Base-by-base conservation (phyloP, 2,329 filamentous ascomycete species). In the Scedosporium boydii region DNA sequence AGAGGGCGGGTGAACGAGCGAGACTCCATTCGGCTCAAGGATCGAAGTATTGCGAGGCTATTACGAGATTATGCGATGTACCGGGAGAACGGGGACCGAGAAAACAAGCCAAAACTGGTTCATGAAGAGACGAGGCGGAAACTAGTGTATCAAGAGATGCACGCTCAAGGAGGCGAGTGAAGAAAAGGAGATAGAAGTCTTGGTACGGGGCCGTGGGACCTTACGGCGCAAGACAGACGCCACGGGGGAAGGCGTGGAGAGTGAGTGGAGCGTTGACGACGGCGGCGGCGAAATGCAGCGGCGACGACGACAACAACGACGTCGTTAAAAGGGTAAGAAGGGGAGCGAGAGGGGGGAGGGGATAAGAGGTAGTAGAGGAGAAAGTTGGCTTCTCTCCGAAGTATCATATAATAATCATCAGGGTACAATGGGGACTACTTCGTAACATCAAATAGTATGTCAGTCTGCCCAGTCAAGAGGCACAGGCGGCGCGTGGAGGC, bases 211-310 rank as follows among this genome's bases (percentile, higher is more conserved):
- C 12, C 51, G 18, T 55, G 29, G 38, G 56, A 26, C 29, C 56
- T 41, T 10, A 16, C 56, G 29, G 12, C 29, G 23, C n/a, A 16
- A 38, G 29, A 58, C 21, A 10, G 51, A 27, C 51, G 51, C 51
- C 51, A 55, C 51, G 51, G 51, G 12, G 51, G 56, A 58, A 58
- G 56, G 23, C 29, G 29, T 58, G 29, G 56, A 5, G 16, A 21
- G 56, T 7, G 16, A 27, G 56, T 58, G 62, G 63, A 53, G 44
- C 34, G 51, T 38, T 57, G 51, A 55, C 51, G 23, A 55, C 51
- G 23, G 23, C 51, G 51, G 12, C 51, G 51, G 18, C 51, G 21
- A 23, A 23, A 55, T 27, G 21, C 51, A 23, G 21, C 51, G 51
- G 18, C 44, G 44, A 55, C 51, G 51, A 48, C 26, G 44, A 48